Evolutionary conservation across 2,329 filamentous ascomycete species (phyloP).

Genomic region (Talaromyces sp.): DNA sequence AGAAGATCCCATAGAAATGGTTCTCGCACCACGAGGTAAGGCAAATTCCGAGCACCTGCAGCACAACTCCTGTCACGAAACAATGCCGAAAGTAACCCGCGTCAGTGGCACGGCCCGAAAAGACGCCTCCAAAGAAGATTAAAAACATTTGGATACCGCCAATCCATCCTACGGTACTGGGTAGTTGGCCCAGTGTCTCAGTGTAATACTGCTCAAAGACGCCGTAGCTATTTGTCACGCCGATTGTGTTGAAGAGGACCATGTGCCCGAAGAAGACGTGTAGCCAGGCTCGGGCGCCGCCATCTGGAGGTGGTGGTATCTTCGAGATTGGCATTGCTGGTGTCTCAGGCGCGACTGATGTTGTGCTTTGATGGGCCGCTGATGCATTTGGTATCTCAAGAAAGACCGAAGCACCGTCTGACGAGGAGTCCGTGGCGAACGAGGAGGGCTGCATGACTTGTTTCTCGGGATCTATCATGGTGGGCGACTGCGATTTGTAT

Average conservation of each 20-base stretch:
- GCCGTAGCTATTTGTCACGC: conserved; percentile 36
- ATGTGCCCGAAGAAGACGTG: conserved; percentile 31
- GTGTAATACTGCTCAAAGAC: conserved; percentile 48
- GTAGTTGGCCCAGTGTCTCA: conserved; percentile 27
- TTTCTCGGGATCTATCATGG: not conserved
- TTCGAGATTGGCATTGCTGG: not conserved
- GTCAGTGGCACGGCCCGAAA: conserved; percentile 43
- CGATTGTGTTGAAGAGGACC: conserved; percentile 29
- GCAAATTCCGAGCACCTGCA: conserved; percentile 45
- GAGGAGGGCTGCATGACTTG: not conserved
- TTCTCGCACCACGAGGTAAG: conserved; percentile 41
- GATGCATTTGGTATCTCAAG: not conserved
- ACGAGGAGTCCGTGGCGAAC: not conserved
- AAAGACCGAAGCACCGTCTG: not conserved
- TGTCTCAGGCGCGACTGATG: not conserved
- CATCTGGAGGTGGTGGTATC: conserved; percentile 26
- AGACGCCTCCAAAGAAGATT: conserved; percentile 43
- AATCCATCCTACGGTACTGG: conserved; percentile 46
- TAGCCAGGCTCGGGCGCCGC: conserved; percentile 30
- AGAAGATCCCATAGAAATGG: conserved; percentile 49
- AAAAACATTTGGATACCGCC: conserved; percentile 45
- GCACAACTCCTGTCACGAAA: conserved; percentile 27
- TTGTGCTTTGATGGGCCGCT: not conserved
- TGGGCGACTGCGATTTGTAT: not conserved
- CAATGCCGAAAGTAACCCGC: conserved; percentile 40